Percentiles rank a stretch among this genome's conserved stretches.
Evolutionary conservation across 2,329 filamentous ascomycete genomes (phyloP).

Genomic region (Botrytis squamosa): DNA sequence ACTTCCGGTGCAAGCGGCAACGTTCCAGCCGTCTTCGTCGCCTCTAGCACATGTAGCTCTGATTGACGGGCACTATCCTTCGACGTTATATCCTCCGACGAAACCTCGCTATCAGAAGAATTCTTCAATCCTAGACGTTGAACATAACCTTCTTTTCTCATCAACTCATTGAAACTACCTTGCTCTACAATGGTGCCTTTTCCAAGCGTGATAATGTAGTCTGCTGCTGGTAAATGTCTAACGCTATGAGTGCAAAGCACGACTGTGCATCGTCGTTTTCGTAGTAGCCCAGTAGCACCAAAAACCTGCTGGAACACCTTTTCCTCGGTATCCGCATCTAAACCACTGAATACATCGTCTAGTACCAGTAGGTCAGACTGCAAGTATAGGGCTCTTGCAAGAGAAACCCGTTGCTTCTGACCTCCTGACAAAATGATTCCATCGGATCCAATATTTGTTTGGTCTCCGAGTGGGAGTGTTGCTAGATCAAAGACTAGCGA

Average conservation of each 20-base stretch:
- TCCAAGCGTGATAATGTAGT: conserved; percentile 44
- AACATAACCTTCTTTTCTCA: not conserved
- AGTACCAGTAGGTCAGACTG: conserved; percentile 27
- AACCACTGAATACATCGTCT: conserved; percentile 33
- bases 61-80: conserved; percentile 2
- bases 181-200: conserved; percentile 37
- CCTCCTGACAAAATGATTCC: conserved; percentile 38
- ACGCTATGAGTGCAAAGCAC: conserved; percentile 39
- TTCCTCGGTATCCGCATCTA: conserved; percentile 30
- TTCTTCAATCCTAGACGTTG: not conserved
- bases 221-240: conserved; percentile 41
- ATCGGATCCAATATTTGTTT: conserved; percentile 35
- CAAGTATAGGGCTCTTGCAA: conserved; percentile 31
- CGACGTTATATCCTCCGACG: conserved; percentile 9
- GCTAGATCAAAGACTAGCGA: conserved; percentile 29
- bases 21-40: not conserved
- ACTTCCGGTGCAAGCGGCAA: conserved; percentile 33
- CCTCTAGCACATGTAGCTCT: not conserved
- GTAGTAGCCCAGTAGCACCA: conserved; percentile 24
- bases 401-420: conserved; percentile 31
- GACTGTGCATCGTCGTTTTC: conserved; percentile 35
- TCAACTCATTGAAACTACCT: conserved; percentile 36
- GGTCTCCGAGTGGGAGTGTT: conserved; percentile 34
- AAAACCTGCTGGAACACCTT: conserved; percentile 26
- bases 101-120: conserved; percentile 29